A percentile compares a stretch with the other conserved stretches of the same genome.
These are phyloP conservation scores for Boechera divaricarpa DNA, from an alignment of 345 rosid genomes.

Conservation along the genomic window DNA sequence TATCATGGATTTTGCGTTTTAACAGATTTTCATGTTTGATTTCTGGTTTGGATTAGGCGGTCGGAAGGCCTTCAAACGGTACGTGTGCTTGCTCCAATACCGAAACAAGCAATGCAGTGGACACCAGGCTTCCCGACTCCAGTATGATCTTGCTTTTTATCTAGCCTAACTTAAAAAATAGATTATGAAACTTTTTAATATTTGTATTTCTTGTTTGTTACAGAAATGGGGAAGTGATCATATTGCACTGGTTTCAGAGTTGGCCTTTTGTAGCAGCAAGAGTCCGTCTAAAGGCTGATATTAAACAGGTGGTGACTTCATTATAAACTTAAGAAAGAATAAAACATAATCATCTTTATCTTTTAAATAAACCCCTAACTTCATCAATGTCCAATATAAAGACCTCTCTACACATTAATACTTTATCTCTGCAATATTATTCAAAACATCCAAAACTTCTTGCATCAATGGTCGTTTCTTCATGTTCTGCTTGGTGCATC, in stretches of 20 bases:
- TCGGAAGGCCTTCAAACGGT: constrained; percentile 88
- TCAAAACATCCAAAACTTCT: constrained; percentile 6
- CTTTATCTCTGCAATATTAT: constrained; percentile 1
- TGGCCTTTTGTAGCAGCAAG: constrained; percentile 53
- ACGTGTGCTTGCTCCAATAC: constrained; percentile 88
- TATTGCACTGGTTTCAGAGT: constrained; percentile 83
- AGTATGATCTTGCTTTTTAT: constrained; percentile 43
- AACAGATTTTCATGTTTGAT: neutral
- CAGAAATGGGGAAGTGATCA: constrained; percentile 99
- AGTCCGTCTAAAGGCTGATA: constrained; percentile 24
- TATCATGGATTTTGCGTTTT: neutral
- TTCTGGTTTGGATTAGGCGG: constrained; percentile 56
- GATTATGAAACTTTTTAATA: neutral
- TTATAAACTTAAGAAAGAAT: neutral
- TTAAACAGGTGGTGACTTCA: constrained; percentile 24
- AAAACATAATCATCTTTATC: too few species aligned
- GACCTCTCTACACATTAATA: neutral
- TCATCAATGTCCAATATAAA: neutral
- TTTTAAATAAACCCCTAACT: neutral
- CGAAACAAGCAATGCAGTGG: constrained; percentile 89
- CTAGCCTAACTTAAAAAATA: neutral
- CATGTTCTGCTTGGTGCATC: neutral
- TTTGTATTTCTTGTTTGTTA: constrained; percentile 23
- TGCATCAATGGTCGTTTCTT: constrained; percentile 20
- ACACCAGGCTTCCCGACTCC: constrained; percentile 92